Evolutionary conservation across 2,329 filamentous ascomycete genomes (phyloP), one percentile per base, ranked within the genome.

Genomic region (Harringtonia lauricola): DNA sequence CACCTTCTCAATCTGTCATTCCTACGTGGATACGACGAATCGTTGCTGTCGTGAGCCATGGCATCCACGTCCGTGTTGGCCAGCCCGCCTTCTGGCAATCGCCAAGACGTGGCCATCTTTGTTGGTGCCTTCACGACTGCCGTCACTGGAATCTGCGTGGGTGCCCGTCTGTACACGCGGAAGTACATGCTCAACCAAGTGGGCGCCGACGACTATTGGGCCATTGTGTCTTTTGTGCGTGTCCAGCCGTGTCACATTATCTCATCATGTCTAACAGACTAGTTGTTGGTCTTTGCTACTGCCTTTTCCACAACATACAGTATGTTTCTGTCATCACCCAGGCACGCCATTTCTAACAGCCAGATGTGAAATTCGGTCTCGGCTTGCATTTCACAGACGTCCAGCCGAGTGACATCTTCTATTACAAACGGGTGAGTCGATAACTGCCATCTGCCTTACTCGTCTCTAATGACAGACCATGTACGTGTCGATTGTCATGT

Each of bases 401-500:
- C 7, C 38, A 33, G 3, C 29, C 21, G 4, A 21, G 36, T 18
- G 24, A 12, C 42, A 46, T 36, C 38, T 43, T 39, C 40, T 26
- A 26, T 26, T 26, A 26, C 24, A 26, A 7, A 10, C 24, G 40
- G 39, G 44, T 44, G 42, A 40, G 39, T 37, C 18, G 7, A 10
- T 21, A 18, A 24, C n/a, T 26, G 6, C 24, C 24, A n/a, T n/a
- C 21, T 30, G 36, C 15, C 21, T 7, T 30, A 19, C n/a, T 39
- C 31, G n/a, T 17, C 15, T 14, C 17, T 17, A 21, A 2, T 21
- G 4, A 14, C 14, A 7, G 17, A 21, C 35, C n/a, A 33, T 65
- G 47, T 65, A 60, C 45, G 47, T 61, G 36, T 62, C 58, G 2
- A 60, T 65, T 9, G 52, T 59, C n/a, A 51, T 64, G 8, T 65